phyloP scores from a whole-genome alignment of 352 stramenopile genomes.

The Phytophthora tentaculata region DNA sequence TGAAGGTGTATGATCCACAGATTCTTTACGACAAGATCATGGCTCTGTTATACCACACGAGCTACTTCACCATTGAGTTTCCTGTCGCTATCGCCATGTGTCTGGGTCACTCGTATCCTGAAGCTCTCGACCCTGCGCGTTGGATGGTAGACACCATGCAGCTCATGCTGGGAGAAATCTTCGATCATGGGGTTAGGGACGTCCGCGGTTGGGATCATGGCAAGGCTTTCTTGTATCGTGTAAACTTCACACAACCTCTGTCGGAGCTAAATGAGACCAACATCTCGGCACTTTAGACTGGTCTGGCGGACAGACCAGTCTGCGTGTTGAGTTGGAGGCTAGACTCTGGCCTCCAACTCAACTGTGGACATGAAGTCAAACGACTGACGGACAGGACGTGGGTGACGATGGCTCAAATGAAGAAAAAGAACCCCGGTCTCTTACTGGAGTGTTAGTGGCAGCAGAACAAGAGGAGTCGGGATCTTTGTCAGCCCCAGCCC shows the following conservation, averaged over 20 bases:
- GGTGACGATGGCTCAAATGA: constrained; percentile 25
- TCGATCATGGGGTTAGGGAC: constrained; percentile 19
- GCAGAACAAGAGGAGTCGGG: no score
- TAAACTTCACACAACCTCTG: constrained; percentile 23
- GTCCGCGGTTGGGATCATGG: constrained; percentile 13
- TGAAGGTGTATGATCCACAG: constrained; percentile 26
- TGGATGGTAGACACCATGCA: constrained; percentile 22
- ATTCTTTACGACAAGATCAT: constrained; percentile 23
- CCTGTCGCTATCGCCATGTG: constrained; percentile 25
- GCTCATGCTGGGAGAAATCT: constrained; percentile 15
- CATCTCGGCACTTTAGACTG: constrained; percentile 30
- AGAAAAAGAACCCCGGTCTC: constrained; percentile 9
- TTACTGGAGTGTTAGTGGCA: no score
- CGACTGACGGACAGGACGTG: constrained; percentile 22
- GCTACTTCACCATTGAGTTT: constrained; percentile 29
- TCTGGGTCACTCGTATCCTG: constrained; percentile 3
- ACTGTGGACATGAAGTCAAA: constrained; percentile 42
- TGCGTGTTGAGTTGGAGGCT: no score
- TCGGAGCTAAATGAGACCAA: constrained; percentile 29
- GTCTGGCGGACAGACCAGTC: no score
- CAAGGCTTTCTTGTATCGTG: no score
- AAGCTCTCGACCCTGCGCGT: constrained; percentile 15
- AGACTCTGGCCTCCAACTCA: constrained; percentile 18
- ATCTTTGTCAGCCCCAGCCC: no score
- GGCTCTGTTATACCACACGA: constrained; percentile 24